These are phyloP conservation scores for Colletotrichum tamarilloi DNA, from an alignment of 2,329 filamentous ascomycete species.

Conservation along the genomic window DNA sequence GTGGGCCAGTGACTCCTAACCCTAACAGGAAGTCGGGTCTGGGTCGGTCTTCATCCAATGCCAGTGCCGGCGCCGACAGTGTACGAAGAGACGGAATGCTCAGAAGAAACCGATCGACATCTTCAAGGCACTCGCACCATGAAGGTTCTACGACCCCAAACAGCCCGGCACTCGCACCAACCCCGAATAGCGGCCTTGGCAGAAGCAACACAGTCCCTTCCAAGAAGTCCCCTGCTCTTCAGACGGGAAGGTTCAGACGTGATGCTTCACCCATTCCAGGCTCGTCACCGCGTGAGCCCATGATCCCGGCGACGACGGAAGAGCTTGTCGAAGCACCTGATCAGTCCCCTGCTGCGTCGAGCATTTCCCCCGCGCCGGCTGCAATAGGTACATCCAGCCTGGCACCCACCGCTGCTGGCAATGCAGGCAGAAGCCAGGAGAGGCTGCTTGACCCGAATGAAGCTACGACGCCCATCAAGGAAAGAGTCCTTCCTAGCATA, in stretches of 20 bases:
- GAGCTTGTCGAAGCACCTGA: conserved; percentile 21
- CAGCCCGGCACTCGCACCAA: conserved; percentile 66
- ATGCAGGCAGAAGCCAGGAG: conserved; percentile 60
- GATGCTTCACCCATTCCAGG: conserved; percentile 41
- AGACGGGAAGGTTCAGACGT: conserved; percentile 70
- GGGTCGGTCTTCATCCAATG: conserved; percentile 84
- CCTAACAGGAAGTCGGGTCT: conserved; percentile 67
- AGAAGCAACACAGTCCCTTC: conserved; percentile 94
- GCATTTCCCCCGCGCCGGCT: conserved; percentile 41
- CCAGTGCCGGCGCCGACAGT: conserved; percentile 89
- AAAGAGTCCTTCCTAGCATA: conserved; percentile 75
- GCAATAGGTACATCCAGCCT: conserved; percentile 41
- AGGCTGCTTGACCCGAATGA: conserved; percentile 56
- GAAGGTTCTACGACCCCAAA: conserved; percentile 79
- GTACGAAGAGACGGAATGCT: conserved; percentile 83
- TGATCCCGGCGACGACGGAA: conserved; percentile 42
- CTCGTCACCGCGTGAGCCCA: conserved; percentile 50
- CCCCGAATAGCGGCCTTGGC: conserved; percentile 66
- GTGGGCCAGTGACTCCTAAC: conserved; percentile 60
- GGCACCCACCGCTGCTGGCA: conserved; percentile 43
- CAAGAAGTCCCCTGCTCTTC: conserved; percentile 82
- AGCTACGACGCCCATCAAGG: conserved; percentile 69
- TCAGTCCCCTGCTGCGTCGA: conserved; percentile 36
- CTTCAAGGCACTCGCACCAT: conserved; percentile 84
- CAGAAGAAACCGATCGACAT: conserved; percentile 90